phyloP scores from a whole-genome alignment of 179 eudicot genomes.

The Gypsophila paniculata region DNA sequence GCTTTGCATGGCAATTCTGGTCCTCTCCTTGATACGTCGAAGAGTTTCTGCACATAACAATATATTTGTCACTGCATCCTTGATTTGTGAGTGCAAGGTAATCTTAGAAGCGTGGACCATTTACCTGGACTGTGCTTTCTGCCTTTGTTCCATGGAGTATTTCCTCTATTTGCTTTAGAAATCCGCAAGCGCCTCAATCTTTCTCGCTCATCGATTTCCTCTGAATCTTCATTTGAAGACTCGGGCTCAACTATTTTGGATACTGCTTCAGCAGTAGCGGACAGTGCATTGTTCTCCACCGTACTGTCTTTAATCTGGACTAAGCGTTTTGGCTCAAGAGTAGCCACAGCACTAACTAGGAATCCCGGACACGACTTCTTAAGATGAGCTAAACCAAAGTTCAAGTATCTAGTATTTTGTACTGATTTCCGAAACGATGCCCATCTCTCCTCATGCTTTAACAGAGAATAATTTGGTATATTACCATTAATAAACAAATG shows the following conservation, averaged over 20 bases:
- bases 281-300: constrained; percentile 19
- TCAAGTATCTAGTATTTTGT: constrained; percentile 29
- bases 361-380: constrained; percentile 32
- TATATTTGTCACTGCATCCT: neutral
- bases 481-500: constrained; percentile 32
- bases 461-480: constrained; percentile 21
- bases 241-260: constrained; percentile 14
- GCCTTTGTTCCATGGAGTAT: constrained; percentile 89
- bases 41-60: constrained; percentile 60
- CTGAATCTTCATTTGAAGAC: constrained; percentile 35
- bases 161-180: constrained; percentile 83
- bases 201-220: constrained; percentile 60
- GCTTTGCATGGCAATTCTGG: constrained; percentile 87
- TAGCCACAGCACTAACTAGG: constrained; percentile 59
- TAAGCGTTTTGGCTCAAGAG: constrained; percentile 46
- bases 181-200: constrained; percentile 72
- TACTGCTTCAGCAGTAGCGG: constrained; percentile 26
- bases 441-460: constrained; percentile 42
- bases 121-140: constrained; percentile 87
- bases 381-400: constrained; percentile 21
- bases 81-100: constrained; percentile 1
- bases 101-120: constrained; percentile 2
- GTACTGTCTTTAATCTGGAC: constrained; percentile 31
- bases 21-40: constrained; percentile 66
- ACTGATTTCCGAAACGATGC: constrained; percentile 37